Base-by-base conservation (phyloP, 495 filamentous ascomycete genomes). In the Aspergillus cristatus region DNA sequence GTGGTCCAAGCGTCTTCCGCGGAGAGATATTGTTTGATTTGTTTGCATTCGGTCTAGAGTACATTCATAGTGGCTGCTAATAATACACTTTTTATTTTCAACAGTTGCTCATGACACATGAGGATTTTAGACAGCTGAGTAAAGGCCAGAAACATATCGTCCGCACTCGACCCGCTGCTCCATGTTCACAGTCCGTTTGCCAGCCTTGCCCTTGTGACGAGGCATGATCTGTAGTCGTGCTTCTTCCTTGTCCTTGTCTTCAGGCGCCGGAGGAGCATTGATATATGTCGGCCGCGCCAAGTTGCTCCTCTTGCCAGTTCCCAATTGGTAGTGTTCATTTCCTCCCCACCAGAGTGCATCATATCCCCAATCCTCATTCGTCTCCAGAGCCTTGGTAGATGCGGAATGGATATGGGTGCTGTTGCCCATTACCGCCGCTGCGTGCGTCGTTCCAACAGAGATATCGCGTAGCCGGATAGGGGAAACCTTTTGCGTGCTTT, bases 311-410 rank as follows among this genome's bases (percentile, higher is more conserved):
- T 79, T 90, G 25, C 91, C 90, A 3, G 82, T 96, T 3, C 91
- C 91, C 13, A 98, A 74, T 53, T 98, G 91, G 52, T 84, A 94
- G 44, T 76, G 72, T 62, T 98, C 90, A 50, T 96, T 98, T 26
- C 84, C 84, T 45, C 91, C 91, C 84, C 89, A 98, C 73, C 81
- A 93, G 5, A 96, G 54, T 2, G 84, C 78, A 57, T 97, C 91
- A 7, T 78, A 77, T 35, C 90, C 90, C 69, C 75, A 94, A 42
- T 81, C 78, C 34, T 78, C 75, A 3, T 65, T 66, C 3, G 72
- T 68, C 8, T 63, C 68, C 6, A 61, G 52, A 5, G 65, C 50
- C 8, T 58, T 57, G 12, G 57, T 60, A n/a, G 59, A 62, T 3
- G 76, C 70, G 12, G 66, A 53, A 11, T 44, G 48, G 26, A 86